These are phyloP conservation scores for Polychaeton citri DNA, from an alignment of 2,329 filamentous ascomycete genomes.

Conservation along the genomic window DNA sequence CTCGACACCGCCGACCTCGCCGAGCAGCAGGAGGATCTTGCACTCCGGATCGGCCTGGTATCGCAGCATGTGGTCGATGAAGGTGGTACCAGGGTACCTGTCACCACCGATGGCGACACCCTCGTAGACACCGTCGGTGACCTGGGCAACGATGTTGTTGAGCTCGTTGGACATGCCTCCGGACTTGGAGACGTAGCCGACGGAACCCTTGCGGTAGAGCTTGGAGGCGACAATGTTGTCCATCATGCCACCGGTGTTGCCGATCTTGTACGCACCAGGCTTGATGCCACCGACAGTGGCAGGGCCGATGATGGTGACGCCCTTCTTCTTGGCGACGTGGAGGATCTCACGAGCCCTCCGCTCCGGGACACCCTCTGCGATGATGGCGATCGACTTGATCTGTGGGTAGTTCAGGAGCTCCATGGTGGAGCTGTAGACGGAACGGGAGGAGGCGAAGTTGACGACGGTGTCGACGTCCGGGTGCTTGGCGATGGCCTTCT, in stretches of 20 bases:
- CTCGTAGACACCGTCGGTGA: conserved; percentile 95
- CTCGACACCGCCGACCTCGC: conserved; percentile 98
- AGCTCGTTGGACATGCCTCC: conserved; percentile 99
- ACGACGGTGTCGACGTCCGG: conserved; percentile 92
- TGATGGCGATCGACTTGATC: conserved; percentile 98
- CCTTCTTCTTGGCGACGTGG: conserved; percentile 94
- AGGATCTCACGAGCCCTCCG: conserved; percentile 97
- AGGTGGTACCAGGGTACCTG: conserved; percentile 95
- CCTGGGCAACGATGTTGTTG: conserved; percentile 98
- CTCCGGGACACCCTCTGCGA: conserved; percentile 97
- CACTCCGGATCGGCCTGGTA: conserved; percentile 95
- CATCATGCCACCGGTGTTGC: conserved; percentile 99
- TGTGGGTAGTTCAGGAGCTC: conserved; percentile 95
- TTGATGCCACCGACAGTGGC: conserved; percentile 99
- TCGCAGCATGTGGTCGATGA: conserved; percentile 94
- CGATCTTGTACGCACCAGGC: conserved; percentile 98
- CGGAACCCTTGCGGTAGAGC: conserved; percentile 97
- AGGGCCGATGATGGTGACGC: conserved; percentile 95
- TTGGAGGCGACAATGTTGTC: conserved; percentile 99
- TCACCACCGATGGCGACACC: conserved; percentile 99
- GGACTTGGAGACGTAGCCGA: conserved; percentile 99
- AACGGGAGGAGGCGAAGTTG: conserved; percentile 98
- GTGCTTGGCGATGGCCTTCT: conserved; percentile 93
- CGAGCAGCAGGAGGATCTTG: conserved; percentile 92
- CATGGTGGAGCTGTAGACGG: conserved; percentile 97